Evolutionary conservation across 352 stramenopile species (phyloP).

Genomic region (Phytophthora hybrid): DNA sequence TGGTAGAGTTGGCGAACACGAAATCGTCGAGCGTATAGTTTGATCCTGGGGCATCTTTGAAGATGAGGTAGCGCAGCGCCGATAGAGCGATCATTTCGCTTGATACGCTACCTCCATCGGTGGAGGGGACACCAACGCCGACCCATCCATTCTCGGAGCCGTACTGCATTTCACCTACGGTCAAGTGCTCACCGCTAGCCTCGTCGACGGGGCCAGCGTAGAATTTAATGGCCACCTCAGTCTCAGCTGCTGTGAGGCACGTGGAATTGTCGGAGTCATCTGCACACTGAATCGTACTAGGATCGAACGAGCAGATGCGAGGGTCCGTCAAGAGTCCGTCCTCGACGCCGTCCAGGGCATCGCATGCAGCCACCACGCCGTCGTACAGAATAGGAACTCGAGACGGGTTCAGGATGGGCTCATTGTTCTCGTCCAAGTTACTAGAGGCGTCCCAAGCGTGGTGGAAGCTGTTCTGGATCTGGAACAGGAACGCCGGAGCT

Average conservation of each 20-base stretch:
- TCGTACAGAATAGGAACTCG: slow-evolving; percentile 38
- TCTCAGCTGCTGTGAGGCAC: too few relatives aligned
- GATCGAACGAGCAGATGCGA: too few relatives aligned
- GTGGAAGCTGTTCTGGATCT: slow-evolving; percentile 50
- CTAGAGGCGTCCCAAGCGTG: slow-evolving; percentile 39
- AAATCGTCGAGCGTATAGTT: slow-evolving; percentile 49
- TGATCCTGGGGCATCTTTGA: slow-evolving; percentile 20
- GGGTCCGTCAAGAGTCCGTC: too few relatives aligned
- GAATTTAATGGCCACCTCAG: slow-evolving; percentile 25
- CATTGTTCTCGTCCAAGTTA: slow-evolving; percentile 29
- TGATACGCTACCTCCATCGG: slow-evolving; percentile 25
- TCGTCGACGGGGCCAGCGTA: slow-evolving; percentile 41
- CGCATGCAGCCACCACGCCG: slow-evolving; percentile 36
- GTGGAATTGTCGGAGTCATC: too few relatives aligned
- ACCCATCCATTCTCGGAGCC: slow-evolving; percentile 45
- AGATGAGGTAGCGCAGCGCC: slow-evolving; percentile 44
- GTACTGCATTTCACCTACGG: slow-evolving; percentile 43
- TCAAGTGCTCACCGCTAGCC: slow-evolving; percentile 37
- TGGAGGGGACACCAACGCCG: slow-evolving; percentile 34
- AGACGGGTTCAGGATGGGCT: slow-evolving; percentile 31
- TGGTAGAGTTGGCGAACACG: slow-evolving; percentile 43
- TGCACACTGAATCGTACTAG: too few relatives aligned
- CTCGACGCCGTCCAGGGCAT: slow-evolving; percentile 30
- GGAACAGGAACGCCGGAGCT: slow-evolving; percentile 39
- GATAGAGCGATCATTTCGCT: slow-evolving; percentile 38